Conservation (phyloP, 805 yeast genomes). For the Starmerella powellii region DNA sequence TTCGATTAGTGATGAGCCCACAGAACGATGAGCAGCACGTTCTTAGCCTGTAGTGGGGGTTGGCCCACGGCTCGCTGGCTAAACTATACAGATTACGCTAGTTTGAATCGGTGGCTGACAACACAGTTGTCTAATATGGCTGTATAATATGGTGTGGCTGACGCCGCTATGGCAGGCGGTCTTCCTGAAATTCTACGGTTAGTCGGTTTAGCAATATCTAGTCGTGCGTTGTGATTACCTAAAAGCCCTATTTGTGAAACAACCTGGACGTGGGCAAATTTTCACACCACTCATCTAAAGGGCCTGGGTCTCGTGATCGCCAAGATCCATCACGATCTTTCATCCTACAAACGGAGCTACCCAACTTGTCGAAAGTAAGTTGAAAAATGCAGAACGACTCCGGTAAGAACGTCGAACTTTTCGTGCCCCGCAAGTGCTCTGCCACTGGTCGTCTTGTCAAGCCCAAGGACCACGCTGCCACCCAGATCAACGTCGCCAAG, state of each 20-base stretch:
- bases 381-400: conserved; percentile 95
- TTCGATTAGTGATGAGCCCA: too few relatives aligned
- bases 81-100: too few relatives aligned
- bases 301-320: conserved; percentile 1
- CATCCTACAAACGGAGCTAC: not conserved
- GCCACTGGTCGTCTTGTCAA: conserved; percentile 99
- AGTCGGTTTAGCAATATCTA: too few relatives aligned
- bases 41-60: too few relatives aligned
- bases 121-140: too few relatives aligned
- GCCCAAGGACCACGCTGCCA: conserved; percentile 99
- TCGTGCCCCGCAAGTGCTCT: conserved; percentile 99
- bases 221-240: conserved; percentile 3
- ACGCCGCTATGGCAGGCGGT: too few relatives aligned
- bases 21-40: too few relatives aligned
- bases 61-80: too few relatives aligned
- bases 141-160: too few relatives aligned
- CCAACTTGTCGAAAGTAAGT: not conserved
- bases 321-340: not conserved
- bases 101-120: too few relatives aligned
- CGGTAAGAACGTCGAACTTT: conserved; percentile 99
- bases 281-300: not conserved
- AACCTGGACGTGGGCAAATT: not conserved
- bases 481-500: conserved; percentile 96
- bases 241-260: conserved; percentile 9
- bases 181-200: too few relatives aligned